Conservation (phyloP, 1,284 basidiomycete species). For the Trametes hirsuta region DNA sequence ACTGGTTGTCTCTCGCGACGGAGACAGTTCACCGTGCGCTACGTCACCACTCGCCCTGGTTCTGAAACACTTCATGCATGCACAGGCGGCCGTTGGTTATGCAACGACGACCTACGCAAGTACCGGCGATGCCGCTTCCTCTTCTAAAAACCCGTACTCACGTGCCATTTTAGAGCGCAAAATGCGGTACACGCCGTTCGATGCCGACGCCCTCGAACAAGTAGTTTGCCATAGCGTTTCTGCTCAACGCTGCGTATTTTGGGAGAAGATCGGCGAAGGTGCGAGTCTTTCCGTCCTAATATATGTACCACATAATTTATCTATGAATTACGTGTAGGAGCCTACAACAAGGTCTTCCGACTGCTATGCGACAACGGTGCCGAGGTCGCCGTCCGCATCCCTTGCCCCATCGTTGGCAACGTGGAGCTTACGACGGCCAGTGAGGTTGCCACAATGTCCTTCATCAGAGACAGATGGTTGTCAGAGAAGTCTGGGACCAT, state of each 20-base stretch:
- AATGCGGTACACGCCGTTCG: background rate
- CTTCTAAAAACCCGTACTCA: too few species aligned
- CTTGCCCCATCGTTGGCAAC: slow-evolving; percentile 5
- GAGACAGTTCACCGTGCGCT: too few species aligned
- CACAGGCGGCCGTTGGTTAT: too few species aligned
- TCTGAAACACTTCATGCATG: too few species aligned
- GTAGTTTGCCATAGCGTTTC: slow-evolving; percentile 3
- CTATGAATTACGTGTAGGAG: background rate
- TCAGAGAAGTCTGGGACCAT: background rate
- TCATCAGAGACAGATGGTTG: slow-evolving; percentile 6
- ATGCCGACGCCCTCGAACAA: slow-evolving; percentile 4
- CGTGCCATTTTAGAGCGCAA: too few species aligned
- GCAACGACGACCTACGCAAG: too few species aligned
- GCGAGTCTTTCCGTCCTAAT: background rate
- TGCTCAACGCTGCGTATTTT: slow-evolving; percentile 6
- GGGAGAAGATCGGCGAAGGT: slow-evolving; percentile 9
- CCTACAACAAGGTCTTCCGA: slow-evolving; percentile 11
- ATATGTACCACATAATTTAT: too few species aligned
- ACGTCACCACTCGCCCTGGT: too few species aligned
- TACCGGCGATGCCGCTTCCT: too few species aligned
- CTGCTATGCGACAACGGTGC: slow-evolving; percentile 10
- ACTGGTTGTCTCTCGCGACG: too few species aligned
- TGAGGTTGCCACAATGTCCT: slow-evolving; percentile 16
- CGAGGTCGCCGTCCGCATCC: slow-evolving; percentile 4
- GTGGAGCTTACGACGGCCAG: slow-evolving; percentile 9